phyloP scores from a whole-genome alignment of 2,329 filamentous ascomycete species.

The Aspergillus sclerotialis region DNA sequence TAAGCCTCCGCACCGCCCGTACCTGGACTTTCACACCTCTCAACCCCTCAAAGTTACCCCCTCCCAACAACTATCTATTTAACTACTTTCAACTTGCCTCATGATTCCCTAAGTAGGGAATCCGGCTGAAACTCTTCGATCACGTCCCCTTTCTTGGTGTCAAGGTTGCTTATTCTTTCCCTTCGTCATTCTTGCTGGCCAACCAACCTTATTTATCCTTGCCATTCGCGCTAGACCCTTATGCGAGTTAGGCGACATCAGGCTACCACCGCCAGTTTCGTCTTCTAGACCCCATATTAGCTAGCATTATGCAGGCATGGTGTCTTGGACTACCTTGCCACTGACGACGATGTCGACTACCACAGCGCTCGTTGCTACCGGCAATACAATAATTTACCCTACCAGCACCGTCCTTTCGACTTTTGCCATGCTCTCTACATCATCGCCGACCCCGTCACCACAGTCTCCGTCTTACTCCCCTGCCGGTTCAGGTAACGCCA shows the following conservation, averaged over 20 bases:
- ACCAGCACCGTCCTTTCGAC: neutral
- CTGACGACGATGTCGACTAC: conserved; percentile 3
- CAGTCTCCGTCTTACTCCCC: conserved; percentile 12
- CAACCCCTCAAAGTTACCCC: too few relatives aligned
- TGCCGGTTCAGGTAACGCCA: conserved; percentile 17
- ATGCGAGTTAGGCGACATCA: neutral
- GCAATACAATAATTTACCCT: neutral
- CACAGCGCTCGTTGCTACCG: conserved; percentile 7
- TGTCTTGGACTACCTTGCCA: neutral
- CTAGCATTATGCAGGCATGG: too few relatives aligned
- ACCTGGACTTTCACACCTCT: too few relatives aligned
- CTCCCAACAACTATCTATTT: too few relatives aligned
- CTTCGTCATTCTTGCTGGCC: conserved; percentile 16
- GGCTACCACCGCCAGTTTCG: neutral
- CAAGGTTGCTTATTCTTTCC: conserved; percentile 5
- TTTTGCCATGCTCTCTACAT: neutral
- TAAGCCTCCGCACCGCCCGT: too few relatives aligned
- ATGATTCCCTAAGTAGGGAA: neutral
- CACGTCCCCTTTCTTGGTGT: conserved; percentile 3
- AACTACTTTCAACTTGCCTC: too few relatives aligned
- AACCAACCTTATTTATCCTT: conserved; percentile 11
- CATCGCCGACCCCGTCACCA: conserved; percentile 9
- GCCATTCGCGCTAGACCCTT: too few relatives aligned
- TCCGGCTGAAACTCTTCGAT: neutral
- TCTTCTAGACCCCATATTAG: neutral